Conservation (phyloP, 73 alveolate genomes). For the Uronychia setigera region DNA sequence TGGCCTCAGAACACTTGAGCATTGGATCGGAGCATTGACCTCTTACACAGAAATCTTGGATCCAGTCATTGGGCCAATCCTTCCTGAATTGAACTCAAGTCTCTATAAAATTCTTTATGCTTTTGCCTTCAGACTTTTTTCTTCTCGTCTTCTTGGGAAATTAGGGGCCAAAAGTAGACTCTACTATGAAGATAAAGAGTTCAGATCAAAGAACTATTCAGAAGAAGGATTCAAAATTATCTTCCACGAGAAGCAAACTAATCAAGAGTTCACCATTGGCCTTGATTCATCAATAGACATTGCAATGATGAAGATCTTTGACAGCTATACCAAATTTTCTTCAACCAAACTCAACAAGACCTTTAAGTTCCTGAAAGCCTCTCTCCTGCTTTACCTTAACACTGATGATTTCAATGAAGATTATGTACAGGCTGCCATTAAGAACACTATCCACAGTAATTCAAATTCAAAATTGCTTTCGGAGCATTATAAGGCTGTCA, state of each 20-base stretch:
- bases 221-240: slow-evolving; percentile 57
- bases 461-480: slow-evolving; percentile 23
- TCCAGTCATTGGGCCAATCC: slow-evolving; percentile 37
- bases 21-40: slow-evolving; percentile 50
- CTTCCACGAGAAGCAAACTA: slow-evolving; percentile 12
- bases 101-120: slow-evolving; percentile 37
- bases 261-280: not conserved
- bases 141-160: slow-evolving; percentile 36
- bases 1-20: slow-evolving; percentile 38
- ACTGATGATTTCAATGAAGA: slow-evolving; percentile 28
- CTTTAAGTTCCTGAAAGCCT: slow-evolving; percentile 34
- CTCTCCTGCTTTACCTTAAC: slow-evolving; percentile 34
- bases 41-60: slow-evolving; percentile 51
- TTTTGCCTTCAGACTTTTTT: slow-evolving; percentile 28
- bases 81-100: slow-evolving; percentile 29
- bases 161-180: slow-evolving; percentile 52
- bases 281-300: slow-evolving; percentile 54
- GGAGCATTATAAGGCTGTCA: slow-evolving; percentile 2
- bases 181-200: slow-evolving; percentile 56
- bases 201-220: slow-evolving; percentile 51
- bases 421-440: slow-evolving; percentile 27
- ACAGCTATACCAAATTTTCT: slow-evolving; percentile 29
- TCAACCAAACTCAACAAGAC: slow-evolving; percentile 35
- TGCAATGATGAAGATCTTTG: slow-evolving; percentile 48
- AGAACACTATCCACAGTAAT: slow-evolving; percentile 29